Evolutionary conservation across 345 rosid genomes (phyloP), one percentile per base, ranked within the genome.

Genomic region (Ceriops decandra): DNA sequence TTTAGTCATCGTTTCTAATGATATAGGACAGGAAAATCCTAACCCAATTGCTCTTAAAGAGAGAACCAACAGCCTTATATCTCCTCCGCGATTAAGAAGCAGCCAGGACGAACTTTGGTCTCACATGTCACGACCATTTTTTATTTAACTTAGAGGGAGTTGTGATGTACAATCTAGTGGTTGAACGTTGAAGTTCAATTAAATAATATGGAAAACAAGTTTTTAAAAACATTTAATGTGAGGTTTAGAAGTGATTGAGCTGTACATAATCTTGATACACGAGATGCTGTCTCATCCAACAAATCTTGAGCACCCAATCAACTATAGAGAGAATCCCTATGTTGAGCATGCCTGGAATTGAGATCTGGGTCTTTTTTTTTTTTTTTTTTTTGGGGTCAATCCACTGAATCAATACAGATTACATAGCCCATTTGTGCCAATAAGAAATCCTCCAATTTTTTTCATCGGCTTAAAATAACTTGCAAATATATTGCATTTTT

Each of bases 261-360:
- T 60, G 26, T 35, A 16, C 72, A 80, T 52, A 70, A 80, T 70
- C 80, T 60, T 54, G 31, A 49, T 22, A 61, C 35, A 57, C 28
- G 32, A 70, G 72, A 70, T 77, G 21, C 64, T 69, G 62, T 70
- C 67, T 66, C 32, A 28, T 66, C 73, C 70, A 66, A 66, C 36
- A 66, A 28, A 61, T 79, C 74, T 33, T 6, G 28, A 62, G 26
- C 64, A 21, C 15, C 70, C 80, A 77, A 77, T 69, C 62, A 54
- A 60, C 6, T 17, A 7, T 13, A 6, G 4, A 19, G n/a, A 21
- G 69, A 65, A 73, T 73, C 77, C 77, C 60, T 53, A 65, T 60
- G 26, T 73, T 17, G 54, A 70, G 76, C 83, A 76, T 68, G 78
- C 83, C 61, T 66, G 16, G 53, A 33, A 7, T 16, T 0, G 28